A percentile compares a stretch with the other conserved stretches of the same genome.
These are phyloP conservation scores for Aspergillus sparsus DNA, from an alignment of 495 filamentous ascomycete species.

Conservation along the genomic window DNA sequence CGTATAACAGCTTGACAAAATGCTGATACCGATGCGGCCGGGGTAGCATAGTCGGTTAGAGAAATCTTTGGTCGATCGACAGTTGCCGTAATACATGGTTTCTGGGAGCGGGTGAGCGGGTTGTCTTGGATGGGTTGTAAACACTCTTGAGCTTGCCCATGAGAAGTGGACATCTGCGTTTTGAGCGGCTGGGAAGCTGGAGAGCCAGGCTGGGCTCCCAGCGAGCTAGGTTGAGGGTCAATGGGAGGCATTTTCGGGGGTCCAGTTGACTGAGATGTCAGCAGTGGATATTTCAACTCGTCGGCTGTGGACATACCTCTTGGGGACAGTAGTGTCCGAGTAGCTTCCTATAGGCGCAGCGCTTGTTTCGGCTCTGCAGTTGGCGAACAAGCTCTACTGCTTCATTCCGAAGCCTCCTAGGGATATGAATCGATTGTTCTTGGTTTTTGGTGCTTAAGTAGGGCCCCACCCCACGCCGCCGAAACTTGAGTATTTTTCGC, in stretches of 20 bases:
- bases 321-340: conserved; percentile 79
- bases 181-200: conserved; percentile 20
- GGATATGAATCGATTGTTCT: conserved; percentile 49
- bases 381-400: conserved; percentile 59
- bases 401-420: conserved; percentile 73
- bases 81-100: neutral
- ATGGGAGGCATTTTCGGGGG: conserved; percentile 33
- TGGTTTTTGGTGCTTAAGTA: conserved; percentile 13
- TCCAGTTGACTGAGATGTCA: conserved; percentile 31
- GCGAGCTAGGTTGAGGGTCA: conserved; percentile 19
- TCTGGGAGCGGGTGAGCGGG: neutral
- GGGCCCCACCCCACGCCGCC: neutral
- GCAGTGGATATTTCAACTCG: neutral
- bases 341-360: conserved; percentile 76
- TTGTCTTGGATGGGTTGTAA: neutral
- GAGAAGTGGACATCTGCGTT: too few relatives aligned
- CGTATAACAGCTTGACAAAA: conserved; percentile 79
- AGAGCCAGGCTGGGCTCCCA: conserved; percentile 13
- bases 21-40: conserved; percentile 71
- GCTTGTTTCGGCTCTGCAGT: conserved; percentile 67
- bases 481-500: conserved; percentile 6
- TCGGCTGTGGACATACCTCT: conserved; percentile 38
- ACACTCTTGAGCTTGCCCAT: neutral
- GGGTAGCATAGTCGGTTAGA: conserved; percentile 72
- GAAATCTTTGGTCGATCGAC: conserved; percentile 28